Evolutionary conservation across 2,329 filamentous ascomycete genomes (phyloP).

Genomic region (Ascomycota sp.): DNA sequence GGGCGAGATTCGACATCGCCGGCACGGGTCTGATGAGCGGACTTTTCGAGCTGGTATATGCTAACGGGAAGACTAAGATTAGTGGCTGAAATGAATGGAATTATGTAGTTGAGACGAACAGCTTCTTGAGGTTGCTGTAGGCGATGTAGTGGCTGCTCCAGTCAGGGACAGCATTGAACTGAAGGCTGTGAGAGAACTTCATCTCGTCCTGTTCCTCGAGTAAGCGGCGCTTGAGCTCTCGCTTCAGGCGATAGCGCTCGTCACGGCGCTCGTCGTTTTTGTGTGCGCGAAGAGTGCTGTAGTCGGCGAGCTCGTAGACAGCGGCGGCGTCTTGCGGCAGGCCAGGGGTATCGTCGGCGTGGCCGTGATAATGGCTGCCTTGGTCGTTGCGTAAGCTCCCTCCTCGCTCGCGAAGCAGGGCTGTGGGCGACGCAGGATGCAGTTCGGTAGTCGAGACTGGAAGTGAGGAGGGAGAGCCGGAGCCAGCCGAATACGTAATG

Average conservation of each 20-base stretch:
- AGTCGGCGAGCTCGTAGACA: conserved; percentile 21
- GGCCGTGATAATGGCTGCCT: background rate
- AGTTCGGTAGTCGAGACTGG: conserved; percentile 6
- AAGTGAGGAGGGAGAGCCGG: conserved; percentile 18
- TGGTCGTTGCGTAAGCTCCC: conserved; percentile 8
- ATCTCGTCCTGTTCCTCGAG: conserved; percentile 64
- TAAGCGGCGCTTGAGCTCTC: conserved; percentile 41
- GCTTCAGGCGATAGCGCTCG: conserved; percentile 19
- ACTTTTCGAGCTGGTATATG: conserved; percentile 87
- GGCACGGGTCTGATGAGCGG: conserved; percentile 37
- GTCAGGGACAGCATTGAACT: conserved; percentile 98
- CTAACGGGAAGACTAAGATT: conserved; percentile 19
- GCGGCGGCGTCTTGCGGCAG: conserved; percentile 3
- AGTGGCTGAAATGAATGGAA: background rate
- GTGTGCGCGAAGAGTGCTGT: conserved; percentile 11
- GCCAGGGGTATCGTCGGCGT: background rate
- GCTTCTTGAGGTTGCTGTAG: conserved; percentile 96
- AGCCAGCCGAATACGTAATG: conserved; percentile 11
- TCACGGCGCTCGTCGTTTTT: conserved; percentile 11
- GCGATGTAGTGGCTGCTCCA: conserved; percentile 97
- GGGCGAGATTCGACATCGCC: conserved; percentile 68
- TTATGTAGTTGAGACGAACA: conserved; percentile 31
- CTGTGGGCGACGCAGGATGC: conserved; percentile 5
- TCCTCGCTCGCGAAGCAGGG: conserved; percentile 13
- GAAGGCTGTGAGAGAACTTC: conserved; percentile 99